Evolutionary conservation across 78 protist species (phyloP).

Genomic region (Dictyostelium brefeldianum): DNA sequence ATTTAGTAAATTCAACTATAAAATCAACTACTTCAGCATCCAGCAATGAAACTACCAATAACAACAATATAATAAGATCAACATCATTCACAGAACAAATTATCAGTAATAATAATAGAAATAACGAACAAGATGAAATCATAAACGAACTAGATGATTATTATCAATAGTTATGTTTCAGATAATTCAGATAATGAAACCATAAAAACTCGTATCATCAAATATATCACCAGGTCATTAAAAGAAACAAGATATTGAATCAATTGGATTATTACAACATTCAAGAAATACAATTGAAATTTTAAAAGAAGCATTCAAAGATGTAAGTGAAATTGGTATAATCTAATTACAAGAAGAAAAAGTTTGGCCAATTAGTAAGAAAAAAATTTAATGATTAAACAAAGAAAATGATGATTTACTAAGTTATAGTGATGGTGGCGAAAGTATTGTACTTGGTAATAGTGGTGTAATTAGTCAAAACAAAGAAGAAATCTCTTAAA

Average conservation of each 20-base stretch:
- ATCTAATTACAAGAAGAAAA: no score
- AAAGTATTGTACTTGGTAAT: neutral
- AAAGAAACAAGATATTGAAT: neutral
- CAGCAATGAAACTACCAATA: no score
- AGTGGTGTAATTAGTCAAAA: neutral
- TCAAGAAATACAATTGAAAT: neutral
- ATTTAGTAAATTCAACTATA: neutral
- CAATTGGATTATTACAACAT: neutral
- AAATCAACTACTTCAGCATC: no score
- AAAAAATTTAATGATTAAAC: no score
- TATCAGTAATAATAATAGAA: neutral
- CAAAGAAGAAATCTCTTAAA: neutral
- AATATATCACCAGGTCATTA: neutral
- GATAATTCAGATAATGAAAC: neutral
- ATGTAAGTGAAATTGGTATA: neutral
- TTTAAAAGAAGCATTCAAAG: constrained; percentile 5
- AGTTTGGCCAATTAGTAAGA: no score
- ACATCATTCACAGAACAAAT: no score
- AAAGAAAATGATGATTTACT: constrained; percentile 18
- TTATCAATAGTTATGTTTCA: neutral
- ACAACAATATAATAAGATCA: no score
- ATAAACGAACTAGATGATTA: no score
- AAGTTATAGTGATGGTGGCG: neutral
- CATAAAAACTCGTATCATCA: no score
- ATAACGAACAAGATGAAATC: neutral